These are phyloP conservation scores for Fagopyrum homotropicum DNA, from an alignment of 148 eudicot species.

Conservation along the genomic window DNA sequence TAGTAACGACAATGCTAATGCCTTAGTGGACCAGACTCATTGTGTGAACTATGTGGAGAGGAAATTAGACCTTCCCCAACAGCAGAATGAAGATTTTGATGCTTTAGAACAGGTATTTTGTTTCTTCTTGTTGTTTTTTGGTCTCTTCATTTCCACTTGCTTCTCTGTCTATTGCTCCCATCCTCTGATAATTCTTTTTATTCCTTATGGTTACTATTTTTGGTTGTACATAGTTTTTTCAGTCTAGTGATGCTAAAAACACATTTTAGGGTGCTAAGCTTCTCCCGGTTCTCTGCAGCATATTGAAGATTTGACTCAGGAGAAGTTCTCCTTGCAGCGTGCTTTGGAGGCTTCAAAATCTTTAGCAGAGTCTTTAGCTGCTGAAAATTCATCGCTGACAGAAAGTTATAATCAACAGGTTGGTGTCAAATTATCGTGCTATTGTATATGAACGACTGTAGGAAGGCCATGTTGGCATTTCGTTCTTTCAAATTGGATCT, in stretches of 20 bases:
- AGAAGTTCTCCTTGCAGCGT: conserved; percentile 87
- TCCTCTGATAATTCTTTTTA: not conserved
- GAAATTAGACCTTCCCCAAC: conserved; percentile 35
- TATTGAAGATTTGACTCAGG: conserved; percentile 96
- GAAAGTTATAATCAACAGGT: conserved; percentile 98
- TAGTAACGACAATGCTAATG: conserved; percentile 27
- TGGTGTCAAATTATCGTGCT: not conserved
- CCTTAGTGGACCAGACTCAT: conserved; percentile 21
- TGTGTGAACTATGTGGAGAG: conserved; percentile 30
- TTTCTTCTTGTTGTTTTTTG: conserved; percentile 3
- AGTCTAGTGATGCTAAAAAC: not conserved
- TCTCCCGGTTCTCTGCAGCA: conserved; percentile 42
- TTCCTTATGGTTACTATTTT: not conserved
- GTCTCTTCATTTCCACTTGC: not conserved
- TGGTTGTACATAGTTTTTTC: not conserved
- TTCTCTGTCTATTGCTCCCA: not conserved
- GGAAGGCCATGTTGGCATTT: not conserved
- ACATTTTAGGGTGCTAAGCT: not conserved
- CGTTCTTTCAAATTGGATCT: not conserved
- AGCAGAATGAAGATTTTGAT: conserved; percentile 83
- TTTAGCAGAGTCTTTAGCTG: conserved; percentile 79
- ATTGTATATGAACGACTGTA: not conserved
- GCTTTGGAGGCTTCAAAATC: conserved; percentile 80
- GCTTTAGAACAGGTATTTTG: conserved; percentile 83
- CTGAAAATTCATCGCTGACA: conserved; percentile 90